Percentiles rank a stretch among this genome's conserved stretches.
Evolutionary conservation across 352 stramenopile genomes (phyloP).

Genomic region (Phytophthora meadii): DNA sequence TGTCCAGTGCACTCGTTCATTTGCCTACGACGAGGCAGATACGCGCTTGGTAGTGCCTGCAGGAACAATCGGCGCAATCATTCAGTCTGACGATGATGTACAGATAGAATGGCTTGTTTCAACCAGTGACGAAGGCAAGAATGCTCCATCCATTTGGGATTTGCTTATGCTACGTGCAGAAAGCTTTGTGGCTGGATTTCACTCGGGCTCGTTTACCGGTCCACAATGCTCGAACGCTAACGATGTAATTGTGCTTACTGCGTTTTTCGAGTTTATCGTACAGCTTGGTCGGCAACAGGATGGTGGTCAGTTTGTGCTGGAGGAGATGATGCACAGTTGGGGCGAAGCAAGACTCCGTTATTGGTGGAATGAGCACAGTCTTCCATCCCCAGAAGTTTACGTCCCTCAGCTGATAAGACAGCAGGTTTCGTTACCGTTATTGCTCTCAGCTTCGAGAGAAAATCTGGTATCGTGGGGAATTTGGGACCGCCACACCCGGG

Average conservation of each 20-base stretch:
- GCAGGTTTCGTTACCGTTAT: conserved; percentile 48
- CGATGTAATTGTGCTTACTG: conserved; percentile 54
- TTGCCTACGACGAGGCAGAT: conserved; percentile 51
- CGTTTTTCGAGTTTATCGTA: conserved; percentile 66
- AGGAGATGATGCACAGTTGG: conserved; percentile 54
- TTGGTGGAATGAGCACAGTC: conserved; percentile 55
- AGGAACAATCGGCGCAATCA: conserved; percentile 44
- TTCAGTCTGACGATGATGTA: conserved; percentile 24
- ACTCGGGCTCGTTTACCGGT: conserved; percentile 37
- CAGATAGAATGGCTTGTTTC: conserved; percentile 57
- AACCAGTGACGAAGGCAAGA: conserved; percentile 5
- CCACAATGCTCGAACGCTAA: conserved; percentile 37
- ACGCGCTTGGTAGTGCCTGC: conserved; percentile 43
- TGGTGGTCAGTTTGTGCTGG: conserved; percentile 26
- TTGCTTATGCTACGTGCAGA: conserved; percentile 51
- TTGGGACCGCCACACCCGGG: conserved; percentile 53
- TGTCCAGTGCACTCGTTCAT: conserved; percentile 56
- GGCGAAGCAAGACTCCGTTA: conserved; percentile 56
- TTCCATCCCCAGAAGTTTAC: conserved; percentile 51
- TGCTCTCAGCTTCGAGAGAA: conserved; percentile 68
- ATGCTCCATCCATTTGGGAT: conserved; percentile 52
- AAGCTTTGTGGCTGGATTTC: conserved; percentile 47
- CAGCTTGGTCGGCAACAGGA: conserved; percentile 47
- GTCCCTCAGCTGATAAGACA: conserved; percentile 48
- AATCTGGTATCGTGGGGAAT: conserved; percentile 78